Evolutionary conservation across 2,329 filamentous ascomycete genomes (phyloP).

Genomic region (Aspergillus pseudoglaucus): DNA sequence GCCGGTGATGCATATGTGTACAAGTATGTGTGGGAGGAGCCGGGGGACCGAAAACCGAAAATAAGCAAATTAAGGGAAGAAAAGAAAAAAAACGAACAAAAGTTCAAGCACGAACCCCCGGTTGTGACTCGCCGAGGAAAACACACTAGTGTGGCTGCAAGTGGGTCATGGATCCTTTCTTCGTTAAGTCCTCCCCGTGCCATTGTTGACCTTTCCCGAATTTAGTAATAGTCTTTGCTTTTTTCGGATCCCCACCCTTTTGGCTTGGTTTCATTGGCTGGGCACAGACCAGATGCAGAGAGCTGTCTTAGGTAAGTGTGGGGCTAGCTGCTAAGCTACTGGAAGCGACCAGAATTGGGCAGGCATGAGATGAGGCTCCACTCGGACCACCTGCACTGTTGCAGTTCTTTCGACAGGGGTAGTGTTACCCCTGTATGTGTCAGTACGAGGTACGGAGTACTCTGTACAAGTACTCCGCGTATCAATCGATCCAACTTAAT

Average conservation of each 20-base stretch:
- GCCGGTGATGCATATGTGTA: too few relatives aligned
- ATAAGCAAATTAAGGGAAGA: not conserved
- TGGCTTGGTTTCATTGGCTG: not conserved
- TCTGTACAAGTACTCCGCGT: not conserved
- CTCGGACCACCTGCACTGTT: constrained; percentile 12
- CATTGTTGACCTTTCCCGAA: constrained; percentile 1
- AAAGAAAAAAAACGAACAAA: constrained; percentile 1
- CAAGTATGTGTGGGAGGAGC: not conserved
- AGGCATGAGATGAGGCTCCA: constrained; percentile 19
- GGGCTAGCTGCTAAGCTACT: constrained; percentile 16
- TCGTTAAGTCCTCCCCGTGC: constrained; percentile 14
- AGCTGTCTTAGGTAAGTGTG: not conserved
- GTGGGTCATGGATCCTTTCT: constrained; percentile 18
- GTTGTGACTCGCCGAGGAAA: constrained; percentile 20
- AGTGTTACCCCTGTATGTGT: constrained; percentile 6
- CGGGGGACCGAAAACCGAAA: not conserved
- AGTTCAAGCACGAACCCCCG: constrained; percentile 22
- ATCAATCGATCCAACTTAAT: not conserved
- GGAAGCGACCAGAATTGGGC: constrained; percentile 14
- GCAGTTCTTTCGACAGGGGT: constrained; percentile 5
- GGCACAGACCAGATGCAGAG: not conserved
- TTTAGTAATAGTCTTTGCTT: too few relatives aligned
- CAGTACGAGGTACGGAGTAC: constrained; percentile 4
- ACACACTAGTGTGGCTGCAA: constrained; percentile 9
- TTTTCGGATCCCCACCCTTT: too few relatives aligned